These are phyloP conservation scores for Nemania serpens DNA, from an alignment of 2,329 filamentous ascomycete genomes.

Conservation along the genomic window DNA sequence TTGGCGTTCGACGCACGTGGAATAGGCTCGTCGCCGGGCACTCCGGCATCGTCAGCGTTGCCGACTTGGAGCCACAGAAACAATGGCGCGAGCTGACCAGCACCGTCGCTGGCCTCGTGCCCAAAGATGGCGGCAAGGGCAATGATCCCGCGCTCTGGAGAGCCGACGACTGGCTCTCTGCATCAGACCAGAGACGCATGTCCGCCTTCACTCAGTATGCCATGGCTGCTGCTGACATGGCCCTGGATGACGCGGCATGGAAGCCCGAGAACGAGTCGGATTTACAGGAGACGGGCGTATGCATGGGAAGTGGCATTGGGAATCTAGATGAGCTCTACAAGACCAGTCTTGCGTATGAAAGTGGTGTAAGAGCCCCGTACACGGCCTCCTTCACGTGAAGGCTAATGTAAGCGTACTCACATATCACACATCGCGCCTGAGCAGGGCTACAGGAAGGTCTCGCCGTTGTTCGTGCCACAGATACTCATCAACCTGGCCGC, in stretches of 20 bases:
- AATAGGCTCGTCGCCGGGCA: slow-evolving; percentile 76
- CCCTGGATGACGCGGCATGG: slow-evolving; percentile 82
- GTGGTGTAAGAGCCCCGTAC: slow-evolving; percentile 60
- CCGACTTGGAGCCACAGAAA: slow-evolving; percentile 58
- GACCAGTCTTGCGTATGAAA: slow-evolving; percentile 76
- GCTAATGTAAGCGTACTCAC: neutral
- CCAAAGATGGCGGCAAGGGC: slow-evolving; percentile 43
- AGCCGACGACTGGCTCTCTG: slow-evolving; percentile 58
- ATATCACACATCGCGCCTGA: slow-evolving; percentile 16
- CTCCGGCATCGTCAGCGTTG: slow-evolving; percentile 79
- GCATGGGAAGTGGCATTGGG: slow-evolving; percentile 92
- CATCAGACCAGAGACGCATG: slow-evolving; percentile 72
- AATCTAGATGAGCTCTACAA: slow-evolving; percentile 90
- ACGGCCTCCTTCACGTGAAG: neutral
- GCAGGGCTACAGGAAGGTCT: slow-evolving; percentile 90
- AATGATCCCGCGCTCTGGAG: slow-evolving; percentile 50
- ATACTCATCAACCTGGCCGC: slow-evolving; percentile 94
- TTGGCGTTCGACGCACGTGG: slow-evolving; percentile 81
- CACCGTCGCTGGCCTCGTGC: slow-evolving; percentile 83
- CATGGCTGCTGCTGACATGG: slow-evolving; percentile 83
- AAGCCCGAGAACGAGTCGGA: slow-evolving; percentile 63
- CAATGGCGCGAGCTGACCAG: slow-evolving; percentile 77
- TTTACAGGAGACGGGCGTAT: slow-evolving; percentile 81
- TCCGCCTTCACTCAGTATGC: slow-evolving; percentile 93
- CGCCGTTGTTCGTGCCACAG: slow-evolving; percentile 89